Evolutionary conservation across 139 green algal genomes (phyloP).

Genomic region (Coccomyxa sp.): DNA sequence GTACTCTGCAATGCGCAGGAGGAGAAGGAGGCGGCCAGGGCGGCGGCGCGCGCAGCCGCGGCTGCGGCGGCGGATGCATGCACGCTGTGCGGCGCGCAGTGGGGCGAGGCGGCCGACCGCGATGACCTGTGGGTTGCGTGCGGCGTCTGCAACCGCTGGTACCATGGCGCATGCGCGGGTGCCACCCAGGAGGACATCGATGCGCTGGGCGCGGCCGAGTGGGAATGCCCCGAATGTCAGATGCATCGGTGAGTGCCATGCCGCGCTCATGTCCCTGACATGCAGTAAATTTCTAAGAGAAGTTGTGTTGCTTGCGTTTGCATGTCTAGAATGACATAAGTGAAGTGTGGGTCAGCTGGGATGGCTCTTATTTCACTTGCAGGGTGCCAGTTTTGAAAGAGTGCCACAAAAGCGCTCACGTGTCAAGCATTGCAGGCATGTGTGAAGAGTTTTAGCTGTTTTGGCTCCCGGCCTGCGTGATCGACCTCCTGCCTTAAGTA

Average conservation of each 20-base stretch:
- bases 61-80: constrained; percentile 33
- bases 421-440: no score
- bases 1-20: background rate
- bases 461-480: no score
- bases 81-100: constrained; percentile 20
- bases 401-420: no score
- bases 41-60: constrained; percentile 18
- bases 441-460: no score
- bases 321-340: no score
- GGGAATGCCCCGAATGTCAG: constrained; percentile 21
- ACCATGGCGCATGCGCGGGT: constrained; percentile 41
- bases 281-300: no score
- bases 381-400: no score
- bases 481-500: no score
- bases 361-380: no score
- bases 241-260: background rate
- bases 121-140: constrained; percentile 38
- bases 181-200: constrained; percentile 27
- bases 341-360: no score
- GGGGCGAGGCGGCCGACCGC: constrained; percentile 22
- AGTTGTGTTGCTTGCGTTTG: no score
- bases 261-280: no score
- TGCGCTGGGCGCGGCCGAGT: constrained; percentile 11
- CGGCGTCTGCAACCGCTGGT: constrained; percentile 41
- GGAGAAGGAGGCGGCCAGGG: constrained; percentile 13